Evolutionary conservation across 129 eudicot species (phyloP).

Genomic region (Flaveria ramosissima): DNA sequence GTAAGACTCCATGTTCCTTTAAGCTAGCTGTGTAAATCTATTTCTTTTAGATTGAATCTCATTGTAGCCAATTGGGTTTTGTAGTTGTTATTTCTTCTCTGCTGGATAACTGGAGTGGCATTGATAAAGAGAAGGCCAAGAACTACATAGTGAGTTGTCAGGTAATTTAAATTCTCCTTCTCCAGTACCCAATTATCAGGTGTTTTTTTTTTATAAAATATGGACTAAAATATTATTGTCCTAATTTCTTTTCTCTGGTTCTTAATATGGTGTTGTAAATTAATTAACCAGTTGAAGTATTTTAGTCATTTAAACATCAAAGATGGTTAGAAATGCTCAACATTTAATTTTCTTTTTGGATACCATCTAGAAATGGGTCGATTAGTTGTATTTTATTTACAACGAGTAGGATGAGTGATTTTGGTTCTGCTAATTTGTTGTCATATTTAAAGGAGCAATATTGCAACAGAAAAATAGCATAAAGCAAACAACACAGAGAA

Average conservation of each 20-base stretch:
- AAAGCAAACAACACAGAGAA: background rate
- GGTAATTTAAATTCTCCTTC: conserved; percentile 44
- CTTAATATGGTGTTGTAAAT: background rate
- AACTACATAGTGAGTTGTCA: conserved; percentile 76
- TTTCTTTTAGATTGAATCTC: conserved; percentile 24
- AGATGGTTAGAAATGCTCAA: background rate
- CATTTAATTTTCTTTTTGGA: background rate
- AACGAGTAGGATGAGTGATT: background rate
- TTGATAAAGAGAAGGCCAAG: conserved; percentile 87
- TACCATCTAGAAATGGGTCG: background rate
- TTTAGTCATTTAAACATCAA: background rate
- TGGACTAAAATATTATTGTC: background rate
- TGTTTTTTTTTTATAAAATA: background rate
- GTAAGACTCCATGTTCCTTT: conserved; percentile 42
- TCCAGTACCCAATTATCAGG: background rate
- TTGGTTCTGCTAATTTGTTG: background rate
- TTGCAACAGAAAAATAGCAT: background rate
- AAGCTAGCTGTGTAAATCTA: conserved; percentile 1
- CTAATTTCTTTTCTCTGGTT: background rate
- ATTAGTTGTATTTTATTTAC: background rate
- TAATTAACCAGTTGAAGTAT: background rate
- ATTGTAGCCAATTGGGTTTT: conserved; percentile 24
- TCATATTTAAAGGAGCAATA: background rate
- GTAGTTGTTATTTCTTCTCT: conserved; percentile 84
- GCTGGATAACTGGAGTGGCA: conserved; percentile 93